Percentiles rank a stretch among this genome's conserved stretches.
Conservation (phyloP, 192 early-diverging fungal species). For the Umbelopsis sp. region DNA sequence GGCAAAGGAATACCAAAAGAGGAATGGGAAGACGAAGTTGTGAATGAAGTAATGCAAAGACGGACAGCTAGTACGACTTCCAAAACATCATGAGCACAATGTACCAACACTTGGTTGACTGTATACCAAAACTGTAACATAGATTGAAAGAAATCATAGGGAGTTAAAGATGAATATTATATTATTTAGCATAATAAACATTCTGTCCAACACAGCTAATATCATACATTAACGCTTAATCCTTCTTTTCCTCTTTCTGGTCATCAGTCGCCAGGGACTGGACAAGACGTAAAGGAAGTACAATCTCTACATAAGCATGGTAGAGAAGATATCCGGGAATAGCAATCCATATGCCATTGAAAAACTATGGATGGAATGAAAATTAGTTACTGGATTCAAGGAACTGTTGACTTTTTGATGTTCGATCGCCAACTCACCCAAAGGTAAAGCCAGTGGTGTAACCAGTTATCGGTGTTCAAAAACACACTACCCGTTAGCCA, state of each 20-base stretch:
- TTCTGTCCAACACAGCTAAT: too few species aligned
- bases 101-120: neutral
- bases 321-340: slow-evolving; percentile 25
- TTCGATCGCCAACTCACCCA: slow-evolving; percentile 18
- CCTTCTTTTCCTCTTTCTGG: neutral
- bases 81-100: neutral
- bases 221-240: neutral
- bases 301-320: slow-evolving; percentile 26
- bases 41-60: slow-evolving; percentile 26
- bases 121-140: neutral
- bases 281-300: neutral
- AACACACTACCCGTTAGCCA: slow-evolving; percentile 29
- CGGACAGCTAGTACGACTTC: slow-evolving; percentile 3
- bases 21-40: slow-evolving; percentile 46
- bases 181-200: too few species aligned
- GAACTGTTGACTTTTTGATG: neutral
- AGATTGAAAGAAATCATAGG: neutral
- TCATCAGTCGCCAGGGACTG: neutral
- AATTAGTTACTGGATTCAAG: neutral
- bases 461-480: slow-evolving; percentile 25
- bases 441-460: slow-evolving; percentile 30
- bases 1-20: slow-evolving; percentile 19
- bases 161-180: too few species aligned
- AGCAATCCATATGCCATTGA: slow-evolving; percentile 39
- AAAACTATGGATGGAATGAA: slow-evolving; percentile 23